Conservation (phyloP, 306 rosid species). For the Corylus americana region DNA sequence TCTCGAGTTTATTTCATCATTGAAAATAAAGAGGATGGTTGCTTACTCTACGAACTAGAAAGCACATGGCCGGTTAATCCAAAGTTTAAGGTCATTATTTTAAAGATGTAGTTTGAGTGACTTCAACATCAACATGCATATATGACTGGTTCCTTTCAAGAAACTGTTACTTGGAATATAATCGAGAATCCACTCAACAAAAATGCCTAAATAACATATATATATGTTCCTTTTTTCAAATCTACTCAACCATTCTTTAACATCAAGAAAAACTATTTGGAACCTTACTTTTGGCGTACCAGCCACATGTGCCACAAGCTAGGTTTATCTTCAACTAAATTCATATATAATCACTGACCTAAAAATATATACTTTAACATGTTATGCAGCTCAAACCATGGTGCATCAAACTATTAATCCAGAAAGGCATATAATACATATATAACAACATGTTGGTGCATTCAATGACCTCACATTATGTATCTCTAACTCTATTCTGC, state of each 20-base stretch:
- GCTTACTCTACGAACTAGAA: constrained; percentile 41
- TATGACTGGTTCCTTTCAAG: constrained; percentile 40
- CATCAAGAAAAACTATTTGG: background rate
- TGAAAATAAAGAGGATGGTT: background rate
- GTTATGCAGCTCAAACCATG: background rate
- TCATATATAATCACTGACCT: background rate
- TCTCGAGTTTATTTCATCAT: background rate
- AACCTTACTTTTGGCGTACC: too few relatives aligned
- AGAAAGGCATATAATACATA: background rate
- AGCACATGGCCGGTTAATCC: constrained; percentile 49
- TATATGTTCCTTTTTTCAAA: constrained; percentile 16
- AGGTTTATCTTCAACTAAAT: too few relatives aligned
- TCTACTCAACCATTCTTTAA: constrained; percentile 29
- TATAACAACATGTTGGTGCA: background rate
- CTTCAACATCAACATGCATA: constrained; percentile 12
- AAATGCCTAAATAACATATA: constrained; percentile 31
- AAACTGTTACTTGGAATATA: constrained; percentile 37
- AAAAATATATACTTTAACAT: background rate
- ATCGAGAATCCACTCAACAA: constrained; percentile 28
- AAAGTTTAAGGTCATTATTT: constrained; percentile 26
- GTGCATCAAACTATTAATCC: background rate
- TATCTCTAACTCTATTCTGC: background rate
- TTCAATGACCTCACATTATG: background rate
- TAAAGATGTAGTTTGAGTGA: constrained; percentile 27
- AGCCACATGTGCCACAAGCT: too few relatives aligned